A percentile compares a stretch with the other conserved stretches of the same genome.
Conservation (phyloP, 2,329 filamentous ascomycete genomes). For the Fusarium oxysporum region DNA sequence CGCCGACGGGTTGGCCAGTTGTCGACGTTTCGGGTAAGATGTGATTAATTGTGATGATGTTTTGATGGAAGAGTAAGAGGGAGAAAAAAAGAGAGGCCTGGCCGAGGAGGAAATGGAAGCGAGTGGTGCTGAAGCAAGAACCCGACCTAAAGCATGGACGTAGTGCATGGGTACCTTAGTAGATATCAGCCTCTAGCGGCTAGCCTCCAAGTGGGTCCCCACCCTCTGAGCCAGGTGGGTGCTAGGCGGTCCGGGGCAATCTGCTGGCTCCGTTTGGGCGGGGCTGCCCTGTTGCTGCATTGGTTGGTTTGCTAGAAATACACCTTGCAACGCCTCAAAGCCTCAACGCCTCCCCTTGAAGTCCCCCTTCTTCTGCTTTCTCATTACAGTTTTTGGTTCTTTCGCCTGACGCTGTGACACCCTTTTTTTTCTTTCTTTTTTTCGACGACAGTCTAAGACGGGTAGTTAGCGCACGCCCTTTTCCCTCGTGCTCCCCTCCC, state of each 20-base stretch:
- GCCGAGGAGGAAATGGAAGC: conserved; percentile 41
- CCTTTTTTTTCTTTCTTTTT: not conserved
- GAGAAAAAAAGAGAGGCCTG: conserved; percentile 45
- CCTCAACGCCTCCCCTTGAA: not conserved
- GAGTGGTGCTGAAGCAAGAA: conserved; percentile 33
- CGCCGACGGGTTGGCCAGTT: conserved; percentile 9
- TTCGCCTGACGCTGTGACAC: conserved; percentile 21
- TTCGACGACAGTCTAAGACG: conserved; percentile 1
- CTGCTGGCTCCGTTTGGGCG: not conserved
- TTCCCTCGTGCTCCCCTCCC: conserved; percentile 4
- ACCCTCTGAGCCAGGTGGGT: not conserved
- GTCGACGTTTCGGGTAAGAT: conserved; percentile 34
- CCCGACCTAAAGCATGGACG: conserved; percentile 21
- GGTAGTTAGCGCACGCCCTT: conserved; percentile 17
- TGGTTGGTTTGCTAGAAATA: not conserved
- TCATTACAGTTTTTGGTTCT: not conserved
- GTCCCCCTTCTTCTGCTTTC: not conserved
- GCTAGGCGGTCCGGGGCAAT: conserved; percentile 8
- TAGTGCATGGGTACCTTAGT: conserved; percentile 17
- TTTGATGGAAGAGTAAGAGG: conserved; percentile 46
- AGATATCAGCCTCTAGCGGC: conserved; percentile 11
- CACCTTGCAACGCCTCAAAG: not conserved
- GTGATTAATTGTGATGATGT: conserved; percentile 40
- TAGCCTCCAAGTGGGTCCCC: not conserved
- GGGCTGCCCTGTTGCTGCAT: conserved; percentile 7